Base-by-base conservation (phyloP, 306 rosid genomes). In the Trichosanthes truncata region DNA sequence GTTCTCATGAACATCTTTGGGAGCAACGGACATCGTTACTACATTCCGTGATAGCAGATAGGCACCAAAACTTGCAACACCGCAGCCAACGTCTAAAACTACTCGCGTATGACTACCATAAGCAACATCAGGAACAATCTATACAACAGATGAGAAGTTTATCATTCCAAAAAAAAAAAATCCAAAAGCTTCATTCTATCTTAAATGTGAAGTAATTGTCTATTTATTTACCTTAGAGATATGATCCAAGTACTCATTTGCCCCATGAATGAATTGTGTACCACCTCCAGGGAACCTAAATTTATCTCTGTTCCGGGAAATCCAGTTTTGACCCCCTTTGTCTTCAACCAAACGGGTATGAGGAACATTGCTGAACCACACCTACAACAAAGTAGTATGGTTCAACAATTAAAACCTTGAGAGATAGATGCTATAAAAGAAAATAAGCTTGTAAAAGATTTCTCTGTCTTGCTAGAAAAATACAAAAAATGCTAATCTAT, bases 321-420 rank as follows among this genome's bases (percentile, higher is more conserved):
- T 91, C 98, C 98, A 94, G 82, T 94, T 94, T 81, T 94, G 98
- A 55, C 98, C 98, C 6, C 98, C 98, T 87, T 94, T 94, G 78
- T 92, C 98, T 68, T 91, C 97, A 26, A 91, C 98, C 15, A 94
- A 85, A 63, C 97, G 97, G 83, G 89, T 92, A 83, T 92, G 98
- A 76, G 98, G 98, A 76, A 94, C 97, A 85, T 94, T 94, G 78
- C 45, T 46, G 86, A 79, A 94, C 98, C 98, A 94, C 29, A 94
- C 97, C 98, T 94, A 83, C 81, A 81, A 62, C 5, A 21, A 40
- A 71, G 26, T 41, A 48, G 33, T 31, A 73, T 7, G 71, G 45
- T 74, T 35, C 62, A 67, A 11, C 25, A 5, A 49, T 21, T 51
- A 55, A 65, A 78, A 79, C 46, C 76, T 83, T 63, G 49, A 66